These are phyloP conservation scores for Logfia minima DNA, from an alignment of 129 eudicot species.

Conservation along the genomic window DNA sequence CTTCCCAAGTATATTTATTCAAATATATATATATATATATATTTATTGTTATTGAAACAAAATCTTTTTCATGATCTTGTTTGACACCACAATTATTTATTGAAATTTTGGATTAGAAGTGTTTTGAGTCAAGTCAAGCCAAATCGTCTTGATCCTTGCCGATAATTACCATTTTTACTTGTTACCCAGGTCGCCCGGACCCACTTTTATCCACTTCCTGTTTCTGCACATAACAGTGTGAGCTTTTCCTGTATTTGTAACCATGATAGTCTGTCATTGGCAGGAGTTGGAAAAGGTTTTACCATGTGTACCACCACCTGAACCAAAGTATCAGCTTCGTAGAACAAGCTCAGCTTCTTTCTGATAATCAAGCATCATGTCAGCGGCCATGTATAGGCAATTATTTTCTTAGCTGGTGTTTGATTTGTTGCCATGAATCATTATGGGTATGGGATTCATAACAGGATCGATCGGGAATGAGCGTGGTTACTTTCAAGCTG, in stretches of 20 bases:
- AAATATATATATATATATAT: no score
- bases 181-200: background rate
- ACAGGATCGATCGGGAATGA: background rate
- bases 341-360: slow-evolving; percentile 69
- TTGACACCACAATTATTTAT: no score
- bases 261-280: slow-evolving; percentile 24
- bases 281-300: slow-evolving; percentile 74
- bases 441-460: background rate
- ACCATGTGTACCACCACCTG: slow-evolving; percentile 65
- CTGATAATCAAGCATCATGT: slow-evolving; percentile 24
- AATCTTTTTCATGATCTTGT: no score
- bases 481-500: slow-evolving; percentile 5
- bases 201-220: background rate
- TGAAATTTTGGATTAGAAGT: no score
- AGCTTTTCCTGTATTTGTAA: background rate
- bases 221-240: no score
- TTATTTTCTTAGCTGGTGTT: background rate
- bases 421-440: background rate
- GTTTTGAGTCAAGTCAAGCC: background rate
- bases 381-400: slow-evolving; percentile 32
- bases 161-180: background rate
- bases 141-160: background rate
- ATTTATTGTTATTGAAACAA: no score
- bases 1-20: no score
- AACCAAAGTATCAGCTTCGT: slow-evolving; percentile 74